Evolutionary conservation across 345 rosid genomes (phyloP).

Genomic region (Gossypium herbaceum): DNA sequence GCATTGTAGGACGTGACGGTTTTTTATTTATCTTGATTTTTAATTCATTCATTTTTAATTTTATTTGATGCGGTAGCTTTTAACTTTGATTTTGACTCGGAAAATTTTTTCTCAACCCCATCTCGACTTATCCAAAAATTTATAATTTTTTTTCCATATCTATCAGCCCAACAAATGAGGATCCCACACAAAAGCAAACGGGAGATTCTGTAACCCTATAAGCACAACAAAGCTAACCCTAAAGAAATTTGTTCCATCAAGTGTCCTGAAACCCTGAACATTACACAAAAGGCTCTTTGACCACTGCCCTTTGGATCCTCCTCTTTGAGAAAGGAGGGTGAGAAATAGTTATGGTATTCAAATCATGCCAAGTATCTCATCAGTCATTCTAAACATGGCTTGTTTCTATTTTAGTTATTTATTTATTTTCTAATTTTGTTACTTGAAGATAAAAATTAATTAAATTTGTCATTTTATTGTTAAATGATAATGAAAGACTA

Average conservation of each 20-base stretch:
- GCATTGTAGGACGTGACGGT: no score
- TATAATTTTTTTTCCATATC: neutral
- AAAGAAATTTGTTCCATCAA: neutral
- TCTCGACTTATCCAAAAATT: neutral
- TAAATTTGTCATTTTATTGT: no score
- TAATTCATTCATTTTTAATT: no score
- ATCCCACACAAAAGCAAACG: constrained; percentile 16
- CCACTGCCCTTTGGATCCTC: constrained; percentile 3
- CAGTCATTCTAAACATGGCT: no score
- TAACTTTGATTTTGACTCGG: fast-evolving
- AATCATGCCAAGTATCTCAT: no score
- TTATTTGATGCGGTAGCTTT: neutral
- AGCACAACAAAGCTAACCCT: constrained; percentile 14
- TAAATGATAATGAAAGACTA: no score
- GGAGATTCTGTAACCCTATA: constrained; percentile 12
- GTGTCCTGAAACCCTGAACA: constrained; percentile 2
- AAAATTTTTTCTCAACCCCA: fast-evolving
- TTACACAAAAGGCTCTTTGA: constrained; percentile 9
- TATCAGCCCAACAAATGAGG: neutral
- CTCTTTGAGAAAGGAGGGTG: neutral
- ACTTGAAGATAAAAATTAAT: no score
- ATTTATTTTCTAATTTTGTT: no score
- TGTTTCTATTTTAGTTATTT: no score
- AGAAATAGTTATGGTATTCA: no score
- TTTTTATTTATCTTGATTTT: no score